Evolutionary conservation across 106 monocot species (phyloP), one percentile per base, ranked within the genome.

Genomic region (Iris macrosiphon): DNA sequence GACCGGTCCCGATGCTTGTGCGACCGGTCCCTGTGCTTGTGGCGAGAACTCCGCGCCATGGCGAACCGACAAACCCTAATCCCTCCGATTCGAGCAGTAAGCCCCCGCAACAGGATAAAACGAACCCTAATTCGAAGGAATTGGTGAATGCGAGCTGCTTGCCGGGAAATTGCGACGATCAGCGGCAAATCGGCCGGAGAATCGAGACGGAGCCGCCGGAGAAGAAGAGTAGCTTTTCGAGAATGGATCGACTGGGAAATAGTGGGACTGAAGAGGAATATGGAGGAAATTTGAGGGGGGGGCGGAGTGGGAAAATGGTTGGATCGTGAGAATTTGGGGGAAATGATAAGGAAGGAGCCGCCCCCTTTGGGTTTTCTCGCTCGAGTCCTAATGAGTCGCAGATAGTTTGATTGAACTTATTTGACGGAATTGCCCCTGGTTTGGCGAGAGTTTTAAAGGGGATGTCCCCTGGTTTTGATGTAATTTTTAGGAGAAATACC

Each of bases 31-130:
- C n/a, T n/a, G 1, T 67, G 67, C 57, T 73, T 78, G 58, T 83
- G 83, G n/a, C 83, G 68, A 14, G 78, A 83, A 30, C 77, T 83
- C 37, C 83, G 69, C 21, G 83, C 74, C 83, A 83, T 83, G 59
- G 9, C 23, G 13, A 29, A 9, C 32, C 31, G 24, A 40, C 46
- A 64, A 77, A 72, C 78, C 78, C 78, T 78, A 72, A 58, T 43
- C 43, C 31, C 29, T 22, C 7, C 13, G 20, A 3, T 32, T 21
- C 31, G 23, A 62, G 27, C 14, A 5, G 39, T 17, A 56, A 34
- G n/a, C n/a, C n/a, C 29, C 71, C 18, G 57, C 22, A 19, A 10
- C 2, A 21, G 11, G 18, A 62, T 10, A 6, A 1, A 26, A 15
- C 2, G 27, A 27, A 26, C 18, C n/a, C 4, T 27, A 9, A 40